A percentile compares a stretch with the other conserved stretches of the same genome.
Evolutionary conservation across 192 early-diverging fungal genomes (phyloP).

Genomic region (Piromyces finnis): DNA sequence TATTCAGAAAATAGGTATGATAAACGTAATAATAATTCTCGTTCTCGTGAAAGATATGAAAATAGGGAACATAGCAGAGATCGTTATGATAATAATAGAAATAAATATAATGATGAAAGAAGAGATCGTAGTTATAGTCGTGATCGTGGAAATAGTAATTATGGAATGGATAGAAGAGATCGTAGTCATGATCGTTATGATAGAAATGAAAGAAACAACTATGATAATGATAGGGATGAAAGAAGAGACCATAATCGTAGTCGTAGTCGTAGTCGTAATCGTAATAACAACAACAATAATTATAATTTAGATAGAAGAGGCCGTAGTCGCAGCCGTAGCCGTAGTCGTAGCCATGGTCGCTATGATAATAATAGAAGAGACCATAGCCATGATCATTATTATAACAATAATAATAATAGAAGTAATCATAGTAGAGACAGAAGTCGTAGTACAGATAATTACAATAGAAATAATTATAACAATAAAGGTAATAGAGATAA

Average conservation of each 20-base stretch:
- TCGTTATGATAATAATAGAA: neutral
- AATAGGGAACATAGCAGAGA: neutral
- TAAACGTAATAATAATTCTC: no score
- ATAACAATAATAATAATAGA: no score
- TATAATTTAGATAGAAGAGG: neutral
- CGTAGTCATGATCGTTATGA: neutral
- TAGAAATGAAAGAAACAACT: neutral
- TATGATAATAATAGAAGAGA: neutral
- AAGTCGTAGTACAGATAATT: neutral
- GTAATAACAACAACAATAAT: neutral
- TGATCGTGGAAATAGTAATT: no score
- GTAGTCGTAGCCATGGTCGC: neutral
- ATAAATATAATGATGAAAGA: neutral
- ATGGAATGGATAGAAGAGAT: neutral
- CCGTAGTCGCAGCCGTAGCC: no score
- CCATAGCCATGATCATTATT: neutral
- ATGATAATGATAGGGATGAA: neutral
- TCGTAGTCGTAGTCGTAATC: no score
- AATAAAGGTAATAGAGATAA: neutral
- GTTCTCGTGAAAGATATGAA: no score
- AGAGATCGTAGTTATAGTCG: neutral
- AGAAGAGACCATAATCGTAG: neutral
- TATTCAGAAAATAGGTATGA: no score
- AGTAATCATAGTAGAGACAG: no score
- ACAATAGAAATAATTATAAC: neutral